Evolutionary conservation across 1,284 basidiomycete species (phyloP), one percentile per base, ranked within the genome.

Genomic region (Fomitopsis palustris): DNA sequence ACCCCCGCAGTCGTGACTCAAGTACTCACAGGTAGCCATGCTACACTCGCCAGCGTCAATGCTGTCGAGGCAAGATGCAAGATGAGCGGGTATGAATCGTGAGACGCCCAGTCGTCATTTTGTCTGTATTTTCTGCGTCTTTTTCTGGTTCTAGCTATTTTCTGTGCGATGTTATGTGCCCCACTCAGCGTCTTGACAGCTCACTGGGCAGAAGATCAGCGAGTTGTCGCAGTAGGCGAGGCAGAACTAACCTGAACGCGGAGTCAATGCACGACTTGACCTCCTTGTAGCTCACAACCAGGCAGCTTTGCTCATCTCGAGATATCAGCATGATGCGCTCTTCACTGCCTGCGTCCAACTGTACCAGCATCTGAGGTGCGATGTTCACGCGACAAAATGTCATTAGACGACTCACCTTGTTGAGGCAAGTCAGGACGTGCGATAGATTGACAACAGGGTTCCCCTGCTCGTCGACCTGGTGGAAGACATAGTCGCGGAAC

Each of bases 401-500:
- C 7, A 31, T 5, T 9, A 14, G 35, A 17, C 10, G 12, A 10
- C 51, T 16, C 21, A 91, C 92, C 84, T 97, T 98, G 78, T 94
- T 96, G 61, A 97, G 77, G 69, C 91, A 93, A 0, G 87, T 85
- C 29, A 98, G 76, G n/a, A 98, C 95, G 75, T 98, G 95, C 0
- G 87, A 85, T 61, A 98, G 76, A 71, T 97, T 96, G 56, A 98
- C 81, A 12, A 98, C 87, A 0, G 97, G 96, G 60, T 90, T 88
- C 10, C 94, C 93, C 62, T 88, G 84, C 69, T 95, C 93, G 66
- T 97, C 95, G 45, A 97, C 90, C 69, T 96, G 93, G 72, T 99
- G 97, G 77, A 99, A 99, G 45, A 99, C 95, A 69, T 94, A 96
- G 75, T 99, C 97, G 29, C 97, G 85, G 83, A 99, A 99, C 54